Percentiles rank a stretch among this genome's conserved stretches.
Conservation (phyloP, 2,329 filamentous ascomycete species). For the Cordyceps sp. region DNA sequence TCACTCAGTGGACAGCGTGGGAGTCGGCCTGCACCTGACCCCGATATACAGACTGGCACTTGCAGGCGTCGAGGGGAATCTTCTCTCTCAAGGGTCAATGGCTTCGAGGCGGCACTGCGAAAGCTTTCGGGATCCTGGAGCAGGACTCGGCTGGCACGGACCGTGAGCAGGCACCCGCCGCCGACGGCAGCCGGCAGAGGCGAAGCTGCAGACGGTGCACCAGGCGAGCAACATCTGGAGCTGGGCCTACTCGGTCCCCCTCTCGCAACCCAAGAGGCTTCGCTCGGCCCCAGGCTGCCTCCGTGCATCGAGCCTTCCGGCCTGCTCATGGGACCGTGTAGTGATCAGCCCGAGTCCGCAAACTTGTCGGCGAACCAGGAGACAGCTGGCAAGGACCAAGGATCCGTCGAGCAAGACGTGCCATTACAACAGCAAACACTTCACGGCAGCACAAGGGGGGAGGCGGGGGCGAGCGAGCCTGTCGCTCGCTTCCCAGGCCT, state of each 20-base stretch:
- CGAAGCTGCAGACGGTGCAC: too few relatives aligned
- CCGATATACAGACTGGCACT: neutral
- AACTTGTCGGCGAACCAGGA: too few relatives aligned
- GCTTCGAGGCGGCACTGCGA: constrained; percentile 5
- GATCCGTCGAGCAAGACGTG: neutral
- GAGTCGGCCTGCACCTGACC: neutral
- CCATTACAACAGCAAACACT: neutral
- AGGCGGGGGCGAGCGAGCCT: neutral
- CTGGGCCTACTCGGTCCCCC: too few relatives aligned
- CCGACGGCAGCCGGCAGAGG: neutral
- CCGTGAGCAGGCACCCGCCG: neutral
- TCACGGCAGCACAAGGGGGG: neutral
- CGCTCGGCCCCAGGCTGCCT: too few relatives aligned
- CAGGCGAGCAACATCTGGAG: too few relatives aligned
- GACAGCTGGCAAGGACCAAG: too few relatives aligned
- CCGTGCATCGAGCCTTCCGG: too few relatives aligned
- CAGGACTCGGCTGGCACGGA: constrained; percentile 2
- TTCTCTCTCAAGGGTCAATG: constrained; percentile 2
- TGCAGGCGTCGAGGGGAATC: neutral
- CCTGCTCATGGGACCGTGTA: too few relatives aligned
- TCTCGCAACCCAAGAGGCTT: too few relatives aligned
- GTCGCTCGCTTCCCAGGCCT: neutral
- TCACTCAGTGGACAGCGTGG: constrained; percentile 6
- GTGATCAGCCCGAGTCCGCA: too few relatives aligned
- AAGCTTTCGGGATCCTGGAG: constrained; percentile 7